These are phyloP conservation scores for Dalbergia cultrata DNA, from an alignment of 306 rosid species.

Conservation along the genomic window DNA sequence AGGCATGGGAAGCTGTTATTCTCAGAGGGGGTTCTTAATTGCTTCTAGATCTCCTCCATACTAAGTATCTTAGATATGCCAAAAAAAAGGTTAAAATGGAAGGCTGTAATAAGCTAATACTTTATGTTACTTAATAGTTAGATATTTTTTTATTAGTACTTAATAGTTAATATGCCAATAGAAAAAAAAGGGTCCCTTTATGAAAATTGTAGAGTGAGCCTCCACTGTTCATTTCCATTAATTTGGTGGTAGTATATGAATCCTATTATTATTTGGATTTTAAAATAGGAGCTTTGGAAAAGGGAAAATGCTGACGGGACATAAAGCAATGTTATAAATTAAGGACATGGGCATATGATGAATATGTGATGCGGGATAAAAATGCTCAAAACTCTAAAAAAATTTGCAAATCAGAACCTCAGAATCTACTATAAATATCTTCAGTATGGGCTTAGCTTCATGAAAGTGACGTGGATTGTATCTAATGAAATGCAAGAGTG, in stretches of 20 bases:
- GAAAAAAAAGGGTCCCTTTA: neutral
- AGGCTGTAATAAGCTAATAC: neutral
- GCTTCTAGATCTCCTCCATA: neutral
- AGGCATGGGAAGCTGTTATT: constrained; percentile 40
- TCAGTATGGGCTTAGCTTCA: neutral
- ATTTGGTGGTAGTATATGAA: neutral
- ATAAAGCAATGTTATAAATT: neutral
- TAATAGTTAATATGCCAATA: neutral
- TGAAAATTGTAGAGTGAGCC: neutral
- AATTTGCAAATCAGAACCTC: neutral
- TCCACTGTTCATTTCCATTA: constrained; percentile 24
- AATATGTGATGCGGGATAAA: constrained; percentile 19
- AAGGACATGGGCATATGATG: constrained; percentile 17
- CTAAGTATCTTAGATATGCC: constrained; percentile 4
- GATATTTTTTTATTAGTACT: no score
- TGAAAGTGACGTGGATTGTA: constrained; percentile 30
- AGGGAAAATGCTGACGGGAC: neutral
- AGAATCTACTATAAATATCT: neutral
- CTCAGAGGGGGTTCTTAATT: constrained; percentile 29
- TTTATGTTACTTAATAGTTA: neutral
- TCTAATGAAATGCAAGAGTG: neutral
- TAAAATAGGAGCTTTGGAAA: neutral
- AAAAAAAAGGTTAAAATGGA: neutral
- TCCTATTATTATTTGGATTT: neutral
- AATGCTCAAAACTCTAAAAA: neutral